Evolutionary conservation across 306 rosid genomes (phyloP), one percentile per base, ranked within the genome.

Genomic region (Luffa aegyptiaca): DNA sequence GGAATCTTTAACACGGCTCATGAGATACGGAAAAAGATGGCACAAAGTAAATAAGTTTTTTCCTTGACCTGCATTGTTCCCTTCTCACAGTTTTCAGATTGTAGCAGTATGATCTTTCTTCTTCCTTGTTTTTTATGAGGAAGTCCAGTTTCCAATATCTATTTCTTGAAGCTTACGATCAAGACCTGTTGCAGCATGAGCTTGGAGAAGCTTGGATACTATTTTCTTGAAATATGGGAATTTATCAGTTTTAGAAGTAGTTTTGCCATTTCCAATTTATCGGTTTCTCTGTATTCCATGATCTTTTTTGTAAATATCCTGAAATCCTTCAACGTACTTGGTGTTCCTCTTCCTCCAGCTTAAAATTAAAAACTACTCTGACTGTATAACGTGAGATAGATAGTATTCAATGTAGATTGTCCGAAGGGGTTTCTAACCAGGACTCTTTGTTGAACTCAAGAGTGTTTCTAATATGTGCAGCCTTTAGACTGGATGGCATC

Each of bases 1-100:
- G 96, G 96, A 53, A 89, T 87, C 79, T 92, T 90, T 80, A 88
- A 92, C 77, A 81, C 93, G 45, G 94, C 94, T 71, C 93, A 87
- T 5, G 93, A 86, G 86, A 87, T 88, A 80, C 83, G 88, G 79
- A 91, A 83, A 84, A 90, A 42, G 85, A 84, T 85, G 81, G 89
- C 86, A 8, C 91, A 88, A 78, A 83, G 90, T 59, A 85, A 89
- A 85, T 86, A 74, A 77, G 79, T 41, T 11, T 10, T 10, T 5
- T 45, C 6, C 53, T 2, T 45, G 37, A 70, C 14, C 55, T 44
- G 55, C 55, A 44, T 71, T 46, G 16, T 11, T 5, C 56, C 33
- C 57, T 4, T n/a, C 3, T 10, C 14, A 64, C 71, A 10, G 57
- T 46, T 3, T 44, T 62, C 57, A 5, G 2, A 21, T 71, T 71